Conservation (phyloP, 176 grass and related monocot genomes). For the Thalia dealbata region DNA sequence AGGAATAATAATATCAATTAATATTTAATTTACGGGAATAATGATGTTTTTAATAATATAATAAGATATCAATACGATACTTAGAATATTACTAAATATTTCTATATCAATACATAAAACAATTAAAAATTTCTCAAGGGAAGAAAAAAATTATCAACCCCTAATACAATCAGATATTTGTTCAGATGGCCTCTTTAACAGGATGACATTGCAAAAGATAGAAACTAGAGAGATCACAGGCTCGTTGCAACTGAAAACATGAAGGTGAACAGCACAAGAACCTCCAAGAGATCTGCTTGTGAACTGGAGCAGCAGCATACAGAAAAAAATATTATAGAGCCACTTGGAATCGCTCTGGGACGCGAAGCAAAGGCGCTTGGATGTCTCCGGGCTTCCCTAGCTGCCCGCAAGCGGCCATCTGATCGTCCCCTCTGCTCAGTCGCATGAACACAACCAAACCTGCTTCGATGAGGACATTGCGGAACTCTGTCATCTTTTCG, state of each 20-base stretch:
- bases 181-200: too few relatives aligned
- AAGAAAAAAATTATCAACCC: too few relatives aligned
- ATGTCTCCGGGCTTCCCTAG: conserved; percentile 54
- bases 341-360: conserved; percentile 64
- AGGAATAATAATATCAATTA: too few relatives aligned
- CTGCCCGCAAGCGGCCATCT: conserved; percentile 80
- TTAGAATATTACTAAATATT: too few relatives aligned
- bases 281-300: background rate
- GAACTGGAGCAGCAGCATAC: background rate
- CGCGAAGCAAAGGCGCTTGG: conserved; percentile 52
- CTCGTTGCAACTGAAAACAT: background rate
- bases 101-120: too few relatives aligned
- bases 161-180: too few relatives aligned
- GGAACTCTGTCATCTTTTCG: conserved; percentile 79
- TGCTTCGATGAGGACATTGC: conserved; percentile 55
- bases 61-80: too few relatives aligned
- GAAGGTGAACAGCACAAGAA: background rate
- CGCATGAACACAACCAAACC: conserved; percentile 56
- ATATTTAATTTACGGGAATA: too few relatives aligned
- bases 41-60: too few relatives aligned
- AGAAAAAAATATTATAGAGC: conserved; percentile 25
- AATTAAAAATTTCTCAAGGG: too few relatives aligned
- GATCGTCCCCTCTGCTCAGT: conserved; percentile 80
- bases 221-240: background rate
- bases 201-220: background rate